Percentiles rank a stretch among this genome's conserved stretches.
Evolutionary conservation across 2,329 filamentous ascomycete genomes (phyloP).

Genomic region (Geoglossum cookeanum): DNA sequence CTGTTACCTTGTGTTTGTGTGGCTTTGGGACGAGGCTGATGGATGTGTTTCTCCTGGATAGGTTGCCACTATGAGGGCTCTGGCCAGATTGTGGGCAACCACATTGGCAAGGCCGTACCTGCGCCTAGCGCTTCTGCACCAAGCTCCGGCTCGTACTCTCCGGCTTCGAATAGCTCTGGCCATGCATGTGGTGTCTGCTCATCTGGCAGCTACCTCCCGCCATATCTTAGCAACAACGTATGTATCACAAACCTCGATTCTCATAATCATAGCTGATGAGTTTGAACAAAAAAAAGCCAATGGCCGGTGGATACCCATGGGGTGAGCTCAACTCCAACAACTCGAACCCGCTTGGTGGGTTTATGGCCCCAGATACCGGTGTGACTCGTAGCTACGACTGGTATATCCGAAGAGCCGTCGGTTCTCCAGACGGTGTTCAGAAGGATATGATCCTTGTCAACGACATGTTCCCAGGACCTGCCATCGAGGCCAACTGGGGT

Average conservation of each 20-base stretch:
- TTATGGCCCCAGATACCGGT: not conserved
- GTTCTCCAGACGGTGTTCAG: conserved; percentile 18
- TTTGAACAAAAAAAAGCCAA: not conserved
- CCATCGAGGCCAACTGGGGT: conserved; percentile 22
- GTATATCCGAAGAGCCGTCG: conserved; percentile 9
- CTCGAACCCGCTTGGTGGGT: not conserved
- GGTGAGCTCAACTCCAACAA: not conserved
- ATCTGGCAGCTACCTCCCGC: not conserved
- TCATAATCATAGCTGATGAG: not conserved
- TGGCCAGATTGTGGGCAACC: not conserved
- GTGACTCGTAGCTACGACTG: not conserved
- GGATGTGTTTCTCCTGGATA: not conserved
- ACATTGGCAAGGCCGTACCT: not conserved
- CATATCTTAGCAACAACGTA: not conserved
- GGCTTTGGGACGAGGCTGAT: not conserved
- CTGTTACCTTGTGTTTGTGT: too few relatives aligned
- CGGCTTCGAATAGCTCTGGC: too few relatives aligned
- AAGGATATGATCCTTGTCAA: conserved; percentile 18
- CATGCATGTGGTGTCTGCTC: not conserved
- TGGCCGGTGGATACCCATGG: not conserved
- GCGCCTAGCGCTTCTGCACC: not conserved
- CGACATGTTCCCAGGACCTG: conserved; percentile 18
- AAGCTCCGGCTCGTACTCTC: too few relatives aligned
- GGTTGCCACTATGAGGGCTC: not conserved
- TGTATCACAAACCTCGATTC: not conserved